Conservation (phyloP, 495 filamentous ascomycete genomes). For the Lophiotrema nucula region DNA sequence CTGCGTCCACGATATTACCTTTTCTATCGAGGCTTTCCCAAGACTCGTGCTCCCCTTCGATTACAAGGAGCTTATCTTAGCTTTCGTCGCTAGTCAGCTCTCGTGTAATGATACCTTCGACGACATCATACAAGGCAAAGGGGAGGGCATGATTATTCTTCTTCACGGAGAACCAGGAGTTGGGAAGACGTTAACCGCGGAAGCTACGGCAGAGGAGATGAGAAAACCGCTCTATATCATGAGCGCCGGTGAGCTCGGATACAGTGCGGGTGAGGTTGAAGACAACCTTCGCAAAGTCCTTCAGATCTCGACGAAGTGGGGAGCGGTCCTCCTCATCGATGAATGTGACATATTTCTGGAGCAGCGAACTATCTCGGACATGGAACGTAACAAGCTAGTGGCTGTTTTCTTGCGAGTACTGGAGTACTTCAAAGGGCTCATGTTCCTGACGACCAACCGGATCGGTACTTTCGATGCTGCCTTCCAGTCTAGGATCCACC, state of each 20-base stretch:
- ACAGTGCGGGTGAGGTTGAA: slow-evolving; percentile 34
- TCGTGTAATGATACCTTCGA: not conserved
- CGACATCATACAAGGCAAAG: slow-evolving; percentile 51
- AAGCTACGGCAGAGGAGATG: slow-evolving; percentile 37
- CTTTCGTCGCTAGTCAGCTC: not conserved
- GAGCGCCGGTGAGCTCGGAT: slow-evolving; percentile 37
- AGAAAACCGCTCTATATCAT: slow-evolving; percentile 38
- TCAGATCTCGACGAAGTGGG: slow-evolving; percentile 40
- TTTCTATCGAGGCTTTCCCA: not conserved
- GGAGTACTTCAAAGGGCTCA: slow-evolving; percentile 58
- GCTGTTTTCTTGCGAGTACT: slow-evolving; percentile 50
- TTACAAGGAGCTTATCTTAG: not conserved
- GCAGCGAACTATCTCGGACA: slow-evolving; percentile 34
- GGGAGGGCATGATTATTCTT: slow-evolving; percentile 39
- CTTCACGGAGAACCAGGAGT: slow-evolving; percentile 39
- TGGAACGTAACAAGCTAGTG: slow-evolving; percentile 41
- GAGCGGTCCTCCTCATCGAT: slow-evolving; percentile 55
- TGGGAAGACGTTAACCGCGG: slow-evolving; percentile 42
- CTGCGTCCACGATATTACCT: not conserved
- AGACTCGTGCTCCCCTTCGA: not conserved
- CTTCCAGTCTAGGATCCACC: slow-evolving; percentile 41
- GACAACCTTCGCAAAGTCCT: slow-evolving; percentile 33
- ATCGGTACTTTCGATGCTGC: slow-evolving; percentile 40
- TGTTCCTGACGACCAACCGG: slow-evolving; percentile 40
- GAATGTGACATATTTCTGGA: slow-evolving; percentile 71